Percentiles rank a stretch among this genome's conserved stretches.
These are phyloP conservation scores for Candida manassasensis DNA, from an alignment of 805 yeast species.

Conservation along the genomic window DNA sequence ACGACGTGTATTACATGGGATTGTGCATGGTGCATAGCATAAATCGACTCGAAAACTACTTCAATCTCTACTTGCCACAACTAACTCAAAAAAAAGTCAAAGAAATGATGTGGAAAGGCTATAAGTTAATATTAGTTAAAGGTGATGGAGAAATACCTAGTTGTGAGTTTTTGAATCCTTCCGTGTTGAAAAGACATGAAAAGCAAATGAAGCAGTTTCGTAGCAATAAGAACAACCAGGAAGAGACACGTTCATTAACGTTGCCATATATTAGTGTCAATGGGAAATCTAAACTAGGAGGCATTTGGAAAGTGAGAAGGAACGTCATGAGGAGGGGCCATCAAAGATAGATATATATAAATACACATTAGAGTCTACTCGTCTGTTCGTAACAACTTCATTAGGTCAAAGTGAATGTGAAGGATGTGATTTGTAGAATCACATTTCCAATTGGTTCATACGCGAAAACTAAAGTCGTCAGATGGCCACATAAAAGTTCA, in stretches of 20 bases:
- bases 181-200: constrained; percentile 17
- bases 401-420: too few species aligned
- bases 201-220: constrained; percentile 12
- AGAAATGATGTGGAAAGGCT: constrained; percentile 15
- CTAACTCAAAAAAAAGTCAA: constrained; percentile 8
- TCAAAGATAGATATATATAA: constrained; percentile 7
- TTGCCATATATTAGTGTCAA: constrained; percentile 45
- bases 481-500: too few species aligned
- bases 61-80: constrained; percentile 58
- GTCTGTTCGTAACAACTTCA: too few species aligned
- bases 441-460: too few species aligned
- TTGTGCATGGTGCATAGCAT: constrained; percentile 67
- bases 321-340: constrained; percentile 43
- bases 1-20: constrained; percentile 36
- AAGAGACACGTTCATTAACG: constrained; percentile 6
- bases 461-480: too few species aligned
- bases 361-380: too few species aligned
- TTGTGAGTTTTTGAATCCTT: constrained; percentile 42
- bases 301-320: constrained; percentile 54
- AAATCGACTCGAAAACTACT: constrained; percentile 27
- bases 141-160: constrained; percentile 67
- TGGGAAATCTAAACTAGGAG: constrained; percentile 42
- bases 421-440: too few species aligned
- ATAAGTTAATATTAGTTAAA: constrained; percentile 44
- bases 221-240: constrained; percentile 14